Evolutionary conservation across 2,329 filamentous ascomycete species (phyloP), one percentile per base, ranked within the genome.

Genomic region (Nigrospora oryzae): DNA sequence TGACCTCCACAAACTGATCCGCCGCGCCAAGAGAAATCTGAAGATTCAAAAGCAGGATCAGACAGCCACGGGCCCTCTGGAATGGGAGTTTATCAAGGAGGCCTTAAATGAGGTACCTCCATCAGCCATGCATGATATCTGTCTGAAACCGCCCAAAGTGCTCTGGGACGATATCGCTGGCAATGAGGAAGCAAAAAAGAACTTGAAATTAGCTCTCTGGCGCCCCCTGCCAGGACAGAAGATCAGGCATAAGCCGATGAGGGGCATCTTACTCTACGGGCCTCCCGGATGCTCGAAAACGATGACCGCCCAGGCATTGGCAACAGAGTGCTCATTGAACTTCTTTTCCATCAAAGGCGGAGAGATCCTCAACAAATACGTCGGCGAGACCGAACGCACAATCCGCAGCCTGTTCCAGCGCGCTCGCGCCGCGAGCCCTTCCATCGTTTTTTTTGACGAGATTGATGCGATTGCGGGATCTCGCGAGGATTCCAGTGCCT

Each of bases 371-470:
- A 94, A 89, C 66, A 95, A 95, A 87, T 97, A 96, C 64, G 90
- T 97, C 15, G 91, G 91, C 49, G 91, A 97, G 63, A 91, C 89
- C 2, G 91, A 97, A 66, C 81, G 89, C 11, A 83, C 85, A 8
- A 77, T 96, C 36, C 81, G 91, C 34, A 85, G 89, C 45, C 79
- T 96, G 1, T 96, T 97, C 61, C 77, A 83, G 43, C 86, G 90
- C 54, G 91, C 91, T 1, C 77, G 86, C 36, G 83, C 84, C n/a
- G 90, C 89, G 10, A 82, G 83, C 42, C 91, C 91, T 0, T 89
- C 86, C 60, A 91, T 96, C 64, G 89, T 97, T 56, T 97, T 96
- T 73, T 95, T 96, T 53, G 90, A 97, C 61, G 90, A 97, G 63
- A 93, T 97, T 55, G 90, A 97, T 65, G 83, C 87, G 5, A 91